These are phyloP conservation scores for Spirogloea muscicola DNA, from an alignment of 139 green algal species.

Conservation along the genomic window DNA sequence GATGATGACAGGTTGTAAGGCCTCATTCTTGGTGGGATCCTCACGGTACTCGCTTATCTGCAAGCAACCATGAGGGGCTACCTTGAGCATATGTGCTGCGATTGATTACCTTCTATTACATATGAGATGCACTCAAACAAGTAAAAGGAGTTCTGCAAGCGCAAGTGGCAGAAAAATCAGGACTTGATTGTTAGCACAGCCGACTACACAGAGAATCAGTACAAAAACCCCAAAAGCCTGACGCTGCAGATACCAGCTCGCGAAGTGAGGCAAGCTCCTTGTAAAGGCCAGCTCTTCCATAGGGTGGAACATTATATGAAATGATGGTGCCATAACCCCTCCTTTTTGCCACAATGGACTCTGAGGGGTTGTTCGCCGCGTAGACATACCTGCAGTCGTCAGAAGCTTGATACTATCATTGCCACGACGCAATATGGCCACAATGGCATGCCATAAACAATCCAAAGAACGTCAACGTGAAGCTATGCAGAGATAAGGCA, in stretches of 20 bases:
- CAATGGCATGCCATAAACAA: too few relatives aligned
- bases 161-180: too few relatives aligned
- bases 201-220: too few relatives aligned
- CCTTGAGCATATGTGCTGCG: too few relatives aligned
- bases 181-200: too few relatives aligned
- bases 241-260: constrained; percentile 58
- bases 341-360: constrained; percentile 93
- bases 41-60: constrained; percentile 70
- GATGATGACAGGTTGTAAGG: constrained; percentile 60
- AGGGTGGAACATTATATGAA: constrained; percentile 93
- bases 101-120: too few relatives aligned
- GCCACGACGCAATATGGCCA: too few relatives aligned
- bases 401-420: background rate
- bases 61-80: too few relatives aligned
- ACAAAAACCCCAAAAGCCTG: background rate
- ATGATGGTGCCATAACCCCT: constrained; percentile 93
- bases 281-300: constrained; percentile 92
- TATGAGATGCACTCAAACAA: too few relatives aligned
- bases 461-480: too few relatives aligned
- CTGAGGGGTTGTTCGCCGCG: constrained; percentile 87
- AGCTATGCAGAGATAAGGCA: too few relatives aligned
- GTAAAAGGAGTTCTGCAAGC: too few relatives aligned
- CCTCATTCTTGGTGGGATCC: constrained; percentile 40
- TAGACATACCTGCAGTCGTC: constrained; percentile 70
- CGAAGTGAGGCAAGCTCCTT: constrained; percentile 83